Evolutionary conservation across 2,329 filamentous ascomycete species (phyloP).

Genomic region (Colletotrichum lentis): DNA sequence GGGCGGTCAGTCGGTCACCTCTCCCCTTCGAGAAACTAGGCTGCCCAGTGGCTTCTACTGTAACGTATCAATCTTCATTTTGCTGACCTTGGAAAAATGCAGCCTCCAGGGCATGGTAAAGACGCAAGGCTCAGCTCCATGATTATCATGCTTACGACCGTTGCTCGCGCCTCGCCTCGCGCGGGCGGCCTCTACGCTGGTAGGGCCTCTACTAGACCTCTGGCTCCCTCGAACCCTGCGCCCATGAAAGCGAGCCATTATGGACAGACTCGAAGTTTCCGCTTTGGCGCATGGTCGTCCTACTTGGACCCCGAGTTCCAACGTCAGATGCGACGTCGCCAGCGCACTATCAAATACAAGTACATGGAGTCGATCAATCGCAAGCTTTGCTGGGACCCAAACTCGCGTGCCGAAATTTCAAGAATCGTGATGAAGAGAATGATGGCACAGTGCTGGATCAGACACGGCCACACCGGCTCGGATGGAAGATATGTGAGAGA

Average conservation of each 20-base stretch:
- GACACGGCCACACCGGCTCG: constrained; percentile 41
- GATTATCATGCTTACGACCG: constrained; percentile 43
- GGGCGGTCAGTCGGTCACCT: background rate
- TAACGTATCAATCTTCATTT: background rate
- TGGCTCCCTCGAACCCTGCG: constrained; percentile 21
- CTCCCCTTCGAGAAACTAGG: background rate
- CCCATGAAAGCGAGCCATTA: constrained; percentile 40
- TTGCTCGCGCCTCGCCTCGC: constrained; percentile 44
- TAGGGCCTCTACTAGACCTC: constrained; percentile 13
- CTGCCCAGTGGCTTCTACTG: background rate
- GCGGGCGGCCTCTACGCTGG: constrained; percentile 42
- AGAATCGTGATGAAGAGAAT: constrained; percentile 52
- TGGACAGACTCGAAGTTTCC: constrained; percentile 57
- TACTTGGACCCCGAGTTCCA: constrained; percentile 53
- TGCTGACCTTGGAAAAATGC: background rate
- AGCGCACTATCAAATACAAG: constrained; percentile 54
- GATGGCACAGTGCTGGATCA: constrained; percentile 52
- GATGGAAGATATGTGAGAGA: constrained; percentile 48
- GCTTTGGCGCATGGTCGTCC: constrained; percentile 58
- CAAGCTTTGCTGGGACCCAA: constrained; percentile 57
- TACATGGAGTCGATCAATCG: constrained; percentile 56
- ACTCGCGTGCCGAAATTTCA: constrained; percentile 46
- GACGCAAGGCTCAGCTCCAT: constrained; percentile 19
- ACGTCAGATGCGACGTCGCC: constrained; percentile 55
- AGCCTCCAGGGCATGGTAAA: constrained; percentile 28